phyloP scores from a whole-genome alignment of 208 protist species.

The Trypanosoma rangeli region DNA sequence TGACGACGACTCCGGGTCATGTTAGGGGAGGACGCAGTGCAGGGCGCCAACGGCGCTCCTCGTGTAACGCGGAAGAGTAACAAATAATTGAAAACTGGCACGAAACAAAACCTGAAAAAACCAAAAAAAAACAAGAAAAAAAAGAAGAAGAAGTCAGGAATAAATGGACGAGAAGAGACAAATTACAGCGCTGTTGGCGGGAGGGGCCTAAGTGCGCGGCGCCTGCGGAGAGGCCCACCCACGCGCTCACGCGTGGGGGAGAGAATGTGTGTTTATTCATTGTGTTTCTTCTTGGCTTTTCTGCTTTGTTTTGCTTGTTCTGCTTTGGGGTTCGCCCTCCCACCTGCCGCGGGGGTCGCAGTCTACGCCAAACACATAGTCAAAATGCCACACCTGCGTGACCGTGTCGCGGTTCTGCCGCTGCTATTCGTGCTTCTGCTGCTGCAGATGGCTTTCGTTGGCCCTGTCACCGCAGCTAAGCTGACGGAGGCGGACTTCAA shows the following conservation, averaged over 20 bases:
- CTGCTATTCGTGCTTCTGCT: neutral
- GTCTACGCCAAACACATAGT: neutral
- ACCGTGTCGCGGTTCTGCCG: neutral
- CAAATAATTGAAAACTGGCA: neutral
- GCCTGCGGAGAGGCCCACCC: too few species aligned
- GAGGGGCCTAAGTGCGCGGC: too few species aligned
- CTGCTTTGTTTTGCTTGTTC: neutral
- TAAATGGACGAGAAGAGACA: conserved; percentile 1
- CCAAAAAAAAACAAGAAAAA: neutral
- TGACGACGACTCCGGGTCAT: conserved; percentile 20
- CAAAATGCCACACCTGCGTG: neutral
- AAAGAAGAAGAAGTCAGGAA: neutral
- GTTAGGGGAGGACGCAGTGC: conserved; percentile 5
- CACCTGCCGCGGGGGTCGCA: neutral
- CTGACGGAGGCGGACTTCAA: conserved; percentile 72
- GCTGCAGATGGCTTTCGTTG: neutral
- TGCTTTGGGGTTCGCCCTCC: neutral
- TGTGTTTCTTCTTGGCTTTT: neutral
- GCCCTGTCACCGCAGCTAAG: neutral
- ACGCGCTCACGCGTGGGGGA: too few species aligned
- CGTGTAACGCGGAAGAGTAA: neutral
- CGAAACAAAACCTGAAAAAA: conserved; percentile 1
- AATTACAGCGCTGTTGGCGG: neutral
- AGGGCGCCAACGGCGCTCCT: too few species aligned
- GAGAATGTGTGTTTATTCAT: too few species aligned